phyloP scores from a whole-genome alignment of 371 early-diverging fungal genomes.

The Circinella umbellata region DNA sequence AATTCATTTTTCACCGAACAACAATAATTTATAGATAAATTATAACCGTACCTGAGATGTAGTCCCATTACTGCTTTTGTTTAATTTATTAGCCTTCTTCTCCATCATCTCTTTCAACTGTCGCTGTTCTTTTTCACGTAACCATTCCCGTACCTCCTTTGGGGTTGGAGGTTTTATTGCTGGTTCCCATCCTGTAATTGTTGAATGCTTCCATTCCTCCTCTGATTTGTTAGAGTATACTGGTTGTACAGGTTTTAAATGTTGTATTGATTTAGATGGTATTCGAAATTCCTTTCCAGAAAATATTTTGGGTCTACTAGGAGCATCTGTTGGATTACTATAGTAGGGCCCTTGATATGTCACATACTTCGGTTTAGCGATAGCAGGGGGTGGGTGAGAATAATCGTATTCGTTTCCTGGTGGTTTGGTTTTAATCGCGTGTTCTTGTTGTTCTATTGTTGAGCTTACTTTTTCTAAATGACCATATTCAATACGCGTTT shows the following conservation, averaged over 20 bases:
- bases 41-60: background rate
- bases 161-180: conserved; percentile 36
- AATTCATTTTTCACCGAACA: no score
- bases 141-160: conserved; percentile 32
- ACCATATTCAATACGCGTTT: background rate
- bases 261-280: conserved; percentile 26
- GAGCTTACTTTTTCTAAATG: no score
- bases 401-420: conserved; percentile 24
- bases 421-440: no score
- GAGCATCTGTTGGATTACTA: conserved; percentile 61
- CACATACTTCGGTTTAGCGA: conserved; percentile 16
- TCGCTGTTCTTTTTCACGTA: conserved; percentile 15
- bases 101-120: background rate
- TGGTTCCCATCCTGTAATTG: conserved; percentile 37
- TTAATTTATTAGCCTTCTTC: background rate
- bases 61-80: no score
- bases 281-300: conserved; percentile 60
- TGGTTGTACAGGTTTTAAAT: conserved; percentile 26
- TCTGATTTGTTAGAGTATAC: background rate
- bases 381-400: conserved; percentile 26
- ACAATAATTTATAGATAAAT: no score
- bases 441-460: no score
- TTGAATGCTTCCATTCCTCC: conserved; percentile 9
- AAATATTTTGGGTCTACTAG: conserved; percentile 52
- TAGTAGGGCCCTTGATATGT: conserved; percentile 69